phyloP scores from a whole-genome alignment of 2,329 filamentous ascomycete species.

The Alternaria gansuensis region DNA sequence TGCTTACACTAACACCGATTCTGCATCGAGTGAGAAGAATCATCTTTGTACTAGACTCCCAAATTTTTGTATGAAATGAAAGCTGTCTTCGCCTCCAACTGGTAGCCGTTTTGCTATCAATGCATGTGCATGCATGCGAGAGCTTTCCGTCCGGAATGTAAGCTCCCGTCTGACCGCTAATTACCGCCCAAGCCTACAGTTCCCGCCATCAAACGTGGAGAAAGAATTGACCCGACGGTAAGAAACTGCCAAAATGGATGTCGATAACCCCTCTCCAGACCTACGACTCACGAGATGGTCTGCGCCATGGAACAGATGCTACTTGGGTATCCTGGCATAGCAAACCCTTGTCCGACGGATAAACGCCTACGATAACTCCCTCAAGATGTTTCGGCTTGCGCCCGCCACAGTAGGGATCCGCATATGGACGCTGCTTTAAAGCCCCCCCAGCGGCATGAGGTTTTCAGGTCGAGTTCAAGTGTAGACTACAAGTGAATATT shows the following conservation, averaged over 20 bases:
- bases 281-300: conserved; percentile 1
- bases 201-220: conserved; percentile 11
- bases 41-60: background rate
- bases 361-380: background rate
- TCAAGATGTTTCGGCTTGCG: background rate
- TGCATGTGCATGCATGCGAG: conserved; percentile 3
- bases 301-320: conserved; percentile 7
- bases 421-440: background rate
- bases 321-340: conserved; percentile 2
- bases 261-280: conserved; percentile 19
- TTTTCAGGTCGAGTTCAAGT: no score
- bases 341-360: background rate
- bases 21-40: background rate
- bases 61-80: background rate
- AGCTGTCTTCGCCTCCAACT: background rate
- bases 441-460: background rate
- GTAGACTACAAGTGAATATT: no score
- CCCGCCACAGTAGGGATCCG: background rate
- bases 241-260: conserved; percentile 1
- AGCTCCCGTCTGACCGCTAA: conserved; percentile 4
- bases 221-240: background rate
- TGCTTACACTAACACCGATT: background rate
- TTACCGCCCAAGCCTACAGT: conserved; percentile 7
- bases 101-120: background rate
- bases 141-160: conserved; percentile 1